phyloP scores from a whole-genome alignment of 2,329 filamentous ascomycete species.

The Emericellopsis cladophorae region DNA sequence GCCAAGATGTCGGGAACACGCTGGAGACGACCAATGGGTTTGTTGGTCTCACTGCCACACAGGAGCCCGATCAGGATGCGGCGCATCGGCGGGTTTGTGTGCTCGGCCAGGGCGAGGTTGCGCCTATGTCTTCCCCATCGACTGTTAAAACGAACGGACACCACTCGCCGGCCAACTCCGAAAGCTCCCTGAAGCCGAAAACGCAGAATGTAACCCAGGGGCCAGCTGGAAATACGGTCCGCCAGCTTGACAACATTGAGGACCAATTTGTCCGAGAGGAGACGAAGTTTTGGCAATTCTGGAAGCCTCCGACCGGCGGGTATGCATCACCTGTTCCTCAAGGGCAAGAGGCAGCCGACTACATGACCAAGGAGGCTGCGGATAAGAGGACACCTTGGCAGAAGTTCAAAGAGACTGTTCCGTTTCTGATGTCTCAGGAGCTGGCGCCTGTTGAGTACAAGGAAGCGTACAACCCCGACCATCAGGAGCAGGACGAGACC shows the following conservation, averaged over 20 bases:
- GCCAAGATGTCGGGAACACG: slow-evolving; percentile 35
- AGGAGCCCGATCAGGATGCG: neutral
- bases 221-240: slow-evolving; percentile 34
- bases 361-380: slow-evolving; percentile 16
- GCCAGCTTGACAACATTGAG: slow-evolving; percentile 33
- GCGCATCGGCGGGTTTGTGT: slow-evolving; percentile 16
- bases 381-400: slow-evolving; percentile 35
- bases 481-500: slow-evolving; percentile 45
- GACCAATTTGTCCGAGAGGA: slow-evolving; percentile 33
- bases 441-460: slow-evolving; percentile 43
- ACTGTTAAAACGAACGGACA: slow-evolving; percentile 7
- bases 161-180: neutral
- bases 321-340: slow-evolving; percentile 51
- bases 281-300: slow-evolving; percentile 48
- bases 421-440: slow-evolving; percentile 32
- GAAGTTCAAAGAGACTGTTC: slow-evolving; percentile 33
- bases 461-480: slow-evolving; percentile 47
- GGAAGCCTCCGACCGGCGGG: slow-evolving; percentile 48
- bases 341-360: slow-evolving; percentile 29
- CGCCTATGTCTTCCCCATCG: slow-evolving; percentile 6
- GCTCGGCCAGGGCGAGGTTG: slow-evolving; percentile 18
- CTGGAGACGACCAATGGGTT: slow-evolving; percentile 46
- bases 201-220: slow-evolving; percentile 2
- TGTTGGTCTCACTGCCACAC: slow-evolving; percentile 14
- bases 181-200: slow-evolving; percentile 1